Evolutionary conservation across 768 basidiomycete species (phyloP), one percentile per base, ranked within the genome.

Genomic region (Tricholomella constricta): DNA sequence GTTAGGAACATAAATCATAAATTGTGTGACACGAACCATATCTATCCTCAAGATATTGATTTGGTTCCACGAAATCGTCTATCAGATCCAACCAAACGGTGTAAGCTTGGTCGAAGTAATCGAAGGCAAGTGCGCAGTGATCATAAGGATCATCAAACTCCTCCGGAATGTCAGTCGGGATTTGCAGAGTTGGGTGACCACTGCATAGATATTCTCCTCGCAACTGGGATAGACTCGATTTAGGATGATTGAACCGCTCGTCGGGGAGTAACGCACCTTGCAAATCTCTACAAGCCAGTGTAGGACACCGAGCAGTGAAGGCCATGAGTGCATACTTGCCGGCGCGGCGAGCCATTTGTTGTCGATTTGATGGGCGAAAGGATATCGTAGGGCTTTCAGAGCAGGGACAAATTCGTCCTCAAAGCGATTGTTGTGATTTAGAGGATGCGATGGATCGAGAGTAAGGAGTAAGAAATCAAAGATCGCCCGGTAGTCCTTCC

Each of bases 291-390:
- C 91, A 12, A 99, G 72, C 97, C 97, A 99, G 69, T 95, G 89
- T 29, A 98, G 66, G 63, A 91, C 89, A 19, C 90, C 96, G 14
- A 98, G 76, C 22, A 97, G 70, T 19, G 83, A 77, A 0, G 93
- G 91, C 97, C 96, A 98, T n/a, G 88, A 86, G 70, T 92, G 89
- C 76, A 89, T 88, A 48, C 86, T 88, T 0, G 91, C 95, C 0
- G 94, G 90, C 2, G 94, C 88, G 7, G 87, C 87, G 4, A 98
- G 70, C 80, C 91, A 92, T 58, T 91, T 94, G 46, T 86, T 85
- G 59, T 93, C 91, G 15, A 98, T 80, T 52, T 83, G 79, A 45
- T 86, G 79, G 3, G 84, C 78, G 53, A 85, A 90, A 0, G 97
- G 96, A 70, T 98, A 99, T 57, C 81, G 78, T 32, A 92, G 69